Percentiles rank a stretch among this genome's conserved stretches.
Evolutionary conservation across 176 grass and related monocot species (phyloP).

Genomic region (Tuctoria greenei): DNA sequence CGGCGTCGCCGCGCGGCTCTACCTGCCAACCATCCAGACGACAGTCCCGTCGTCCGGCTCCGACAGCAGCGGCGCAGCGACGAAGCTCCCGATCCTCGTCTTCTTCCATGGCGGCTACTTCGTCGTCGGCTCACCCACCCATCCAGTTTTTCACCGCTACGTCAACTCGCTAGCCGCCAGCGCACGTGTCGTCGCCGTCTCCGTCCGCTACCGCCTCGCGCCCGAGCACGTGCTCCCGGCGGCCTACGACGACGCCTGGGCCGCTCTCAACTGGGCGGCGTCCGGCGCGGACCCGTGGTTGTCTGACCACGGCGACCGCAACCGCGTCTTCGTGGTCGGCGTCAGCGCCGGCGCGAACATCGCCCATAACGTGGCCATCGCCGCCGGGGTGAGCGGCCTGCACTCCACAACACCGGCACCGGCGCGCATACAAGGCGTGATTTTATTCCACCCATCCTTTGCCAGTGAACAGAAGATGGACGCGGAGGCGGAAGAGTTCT

Average conservation of each 20-base stretch:
- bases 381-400: background rate
- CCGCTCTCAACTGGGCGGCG: slow-evolving; percentile 49
- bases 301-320: slow-evolving; percentile 46
- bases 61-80: background rate
- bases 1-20: slow-evolving; percentile 34
- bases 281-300: slow-evolving; percentile 54
- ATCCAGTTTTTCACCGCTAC: slow-evolving; percentile 27
- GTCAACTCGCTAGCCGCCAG: slow-evolving; percentile 42
- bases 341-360: slow-evolving; percentile 69
- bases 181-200: slow-evolving; percentile 46
- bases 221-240: slow-evolving; percentile 66
- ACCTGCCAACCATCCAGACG: slow-evolving; percentile 6
- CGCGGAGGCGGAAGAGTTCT: background rate
- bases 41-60: background rate
- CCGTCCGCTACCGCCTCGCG: slow-evolving; percentile 61
- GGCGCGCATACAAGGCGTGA: slow-evolving; percentile 5
- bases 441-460: slow-evolving; percentile 45
- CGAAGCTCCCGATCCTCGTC: slow-evolving; percentile 43
- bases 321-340: slow-evolving; percentile 56
- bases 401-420: background rate
- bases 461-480: slow-evolving; percentile 22
- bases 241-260: slow-evolving; percentile 59
- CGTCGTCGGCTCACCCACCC: slow-evolving; percentile 37
- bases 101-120: slow-evolving; percentile 70
- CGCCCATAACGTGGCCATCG: slow-evolving; percentile 50